phyloP scores from a whole-genome alignment of 495 filamentous ascomycete species.

The Trichodelitschia bisporula region DNA sequence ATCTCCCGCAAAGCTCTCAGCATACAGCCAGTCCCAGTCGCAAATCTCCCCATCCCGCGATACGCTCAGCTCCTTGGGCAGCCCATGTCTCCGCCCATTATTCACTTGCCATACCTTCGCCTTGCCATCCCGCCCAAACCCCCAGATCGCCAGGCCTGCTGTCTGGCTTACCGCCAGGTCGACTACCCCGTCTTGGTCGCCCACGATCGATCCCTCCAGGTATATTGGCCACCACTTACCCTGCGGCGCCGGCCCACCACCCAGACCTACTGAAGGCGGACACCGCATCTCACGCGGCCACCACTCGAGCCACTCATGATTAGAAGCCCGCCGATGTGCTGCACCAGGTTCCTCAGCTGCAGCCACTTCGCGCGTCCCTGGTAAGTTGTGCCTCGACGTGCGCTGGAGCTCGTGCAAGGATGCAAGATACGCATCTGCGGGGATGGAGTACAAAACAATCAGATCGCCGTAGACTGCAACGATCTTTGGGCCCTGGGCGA shows the following conservation, averaged over 20 bases:
- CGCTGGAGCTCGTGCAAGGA: too few species aligned
- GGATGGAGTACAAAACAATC: conserved; percentile 37
- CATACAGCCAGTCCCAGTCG: not conserved
- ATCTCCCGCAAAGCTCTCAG: not conserved
- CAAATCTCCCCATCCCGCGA: too few species aligned
- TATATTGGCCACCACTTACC: not conserved
- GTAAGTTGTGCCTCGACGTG: too few species aligned
- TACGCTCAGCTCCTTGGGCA: too few species aligned
- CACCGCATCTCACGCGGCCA: too few species aligned
- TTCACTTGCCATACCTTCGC: conserved; percentile 6
- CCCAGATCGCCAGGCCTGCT: conserved; percentile 9
- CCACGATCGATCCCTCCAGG: conserved; percentile 2
- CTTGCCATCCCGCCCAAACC: conserved; percentile 4
- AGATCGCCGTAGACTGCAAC: conserved; percentile 29
- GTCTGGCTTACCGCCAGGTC: conserved; percentile 6
- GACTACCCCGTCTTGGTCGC: conserved; percentile 3
- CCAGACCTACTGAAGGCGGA: conserved; percentile 6
- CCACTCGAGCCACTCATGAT: too few species aligned
- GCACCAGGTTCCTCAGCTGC: too few species aligned
- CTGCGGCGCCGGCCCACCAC: conserved; percentile 2
- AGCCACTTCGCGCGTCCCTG: too few species aligned
- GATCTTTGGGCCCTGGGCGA: conserved; percentile 36
- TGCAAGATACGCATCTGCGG: conserved; percentile 36
- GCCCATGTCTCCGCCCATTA: not conserved
- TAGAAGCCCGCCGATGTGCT: too few species aligned